phyloP scores from a whole-genome alignment of 441 rosid genomes.

The Adansonia madagascariensis region DNA sequence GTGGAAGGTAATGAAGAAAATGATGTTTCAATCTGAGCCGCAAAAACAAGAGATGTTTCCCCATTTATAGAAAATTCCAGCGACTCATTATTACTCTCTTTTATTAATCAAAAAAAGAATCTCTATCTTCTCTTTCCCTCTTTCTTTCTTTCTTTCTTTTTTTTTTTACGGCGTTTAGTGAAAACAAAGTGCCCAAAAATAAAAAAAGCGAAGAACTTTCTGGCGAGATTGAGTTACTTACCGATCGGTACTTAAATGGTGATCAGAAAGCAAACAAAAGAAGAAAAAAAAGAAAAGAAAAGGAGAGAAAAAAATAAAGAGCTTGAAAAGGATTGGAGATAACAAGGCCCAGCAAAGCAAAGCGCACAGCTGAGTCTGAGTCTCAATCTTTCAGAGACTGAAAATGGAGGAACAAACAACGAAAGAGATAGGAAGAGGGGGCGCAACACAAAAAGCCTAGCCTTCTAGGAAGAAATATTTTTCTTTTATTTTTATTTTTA shows the following conservation, averaged over 20 bases:
- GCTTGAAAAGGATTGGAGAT: conserved; percentile 15
- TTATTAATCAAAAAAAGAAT: not conserved
- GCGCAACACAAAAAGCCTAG: not conserved
- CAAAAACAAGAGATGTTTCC: conserved; percentile 41
- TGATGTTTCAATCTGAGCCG: conserved; percentile 45
- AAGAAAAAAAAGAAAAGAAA: not conserved
- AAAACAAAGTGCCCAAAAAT: not conserved
- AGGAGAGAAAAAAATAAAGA: conserved; percentile 4
- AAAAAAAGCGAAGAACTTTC: not conserved
- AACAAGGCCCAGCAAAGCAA: not conserved
- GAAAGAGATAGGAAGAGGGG: not conserved
- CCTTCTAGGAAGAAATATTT: conserved; percentile 1
- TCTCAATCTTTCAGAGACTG: conserved; percentile 20
- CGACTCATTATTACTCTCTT: conserved; percentile 31
- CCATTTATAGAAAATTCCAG: conserved; percentile 40
- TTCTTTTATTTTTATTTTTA: not conserved
- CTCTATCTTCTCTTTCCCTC: not conserved
- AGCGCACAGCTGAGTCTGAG: not conserved
- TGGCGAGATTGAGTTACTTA: not conserved
- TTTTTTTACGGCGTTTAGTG: not conserved
- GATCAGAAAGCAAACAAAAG: not conserved
- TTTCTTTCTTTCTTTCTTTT: not conserved
- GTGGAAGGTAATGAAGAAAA: conserved; percentile 27
- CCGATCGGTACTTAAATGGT: conserved; percentile 18
- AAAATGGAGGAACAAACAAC: conserved; percentile 21